These are phyloP conservation scores for Talinum fruticosum DNA, from an alignment of 148 eudicot species.

Conservation along the genomic window DNA sequence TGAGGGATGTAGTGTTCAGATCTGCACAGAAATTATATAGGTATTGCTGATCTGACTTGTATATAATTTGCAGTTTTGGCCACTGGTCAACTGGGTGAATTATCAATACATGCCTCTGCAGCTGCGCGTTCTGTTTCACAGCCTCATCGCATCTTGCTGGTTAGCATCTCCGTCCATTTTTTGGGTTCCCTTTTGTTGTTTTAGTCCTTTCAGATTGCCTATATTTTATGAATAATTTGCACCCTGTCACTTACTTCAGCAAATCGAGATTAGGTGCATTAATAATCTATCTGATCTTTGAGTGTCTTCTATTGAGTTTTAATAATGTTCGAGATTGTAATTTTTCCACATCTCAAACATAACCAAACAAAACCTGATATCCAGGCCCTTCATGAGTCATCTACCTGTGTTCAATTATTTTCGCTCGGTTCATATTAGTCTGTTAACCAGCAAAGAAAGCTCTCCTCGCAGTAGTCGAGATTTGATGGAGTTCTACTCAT, in stretches of 20 bases:
- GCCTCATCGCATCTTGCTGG: constrained; percentile 60
- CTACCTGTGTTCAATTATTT: too few relatives aligned
- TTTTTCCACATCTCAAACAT: not conserved
- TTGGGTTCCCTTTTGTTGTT: not conserved
- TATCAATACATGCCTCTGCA: constrained; percentile 68
- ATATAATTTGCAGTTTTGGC: constrained; percentile 49
- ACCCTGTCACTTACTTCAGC: too few relatives aligned
- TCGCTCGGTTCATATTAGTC: not conserved
- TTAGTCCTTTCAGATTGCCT: too few relatives aligned
- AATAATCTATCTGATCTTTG: too few relatives aligned
- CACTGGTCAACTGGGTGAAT: constrained; percentile 56
- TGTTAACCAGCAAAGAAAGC: not conserved
- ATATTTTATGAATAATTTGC: too few relatives aligned
- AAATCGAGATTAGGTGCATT: too few relatives aligned
- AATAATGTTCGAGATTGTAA: not conserved
- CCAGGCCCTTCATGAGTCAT: too few relatives aligned
- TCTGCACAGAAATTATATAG: not conserved
- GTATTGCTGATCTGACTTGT: not conserved
- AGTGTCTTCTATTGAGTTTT: not conserved
- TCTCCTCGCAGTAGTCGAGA: not conserved
- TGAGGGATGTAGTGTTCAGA: not conserved
- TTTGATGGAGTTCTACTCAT: not conserved
- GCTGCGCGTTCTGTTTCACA: constrained; percentile 57
- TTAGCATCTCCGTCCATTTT: constrained; percentile 18
- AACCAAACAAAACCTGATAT: too few relatives aligned